Percentiles rank a stretch among this genome's conserved stretches.
These are phyloP conservation scores for Melastoma candidum DNA, from an alignment of 441 rosid species.

Conservation along the genomic window DNA sequence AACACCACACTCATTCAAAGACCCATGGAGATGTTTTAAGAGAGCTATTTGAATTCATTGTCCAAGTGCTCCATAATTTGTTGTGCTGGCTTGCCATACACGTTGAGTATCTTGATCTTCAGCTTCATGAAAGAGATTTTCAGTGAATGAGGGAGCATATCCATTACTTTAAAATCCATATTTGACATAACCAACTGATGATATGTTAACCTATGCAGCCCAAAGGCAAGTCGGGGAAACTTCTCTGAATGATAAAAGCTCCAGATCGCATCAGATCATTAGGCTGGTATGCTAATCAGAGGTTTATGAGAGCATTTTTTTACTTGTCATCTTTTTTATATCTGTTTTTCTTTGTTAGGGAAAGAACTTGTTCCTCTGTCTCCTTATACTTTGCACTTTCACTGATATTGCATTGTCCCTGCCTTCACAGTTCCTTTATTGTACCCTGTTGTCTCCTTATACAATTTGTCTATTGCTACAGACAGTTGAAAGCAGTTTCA, in stretches of 20 bases:
- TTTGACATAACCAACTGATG: not conserved
- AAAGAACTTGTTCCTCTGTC: not conserved
- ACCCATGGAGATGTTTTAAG: too few species aligned
- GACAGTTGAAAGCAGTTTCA: conserved; percentile 75
- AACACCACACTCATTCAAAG: not conserved
- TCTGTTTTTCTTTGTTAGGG: conserved; percentile 2
- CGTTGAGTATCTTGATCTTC: too few species aligned
- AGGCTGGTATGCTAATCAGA: conserved; percentile 49
- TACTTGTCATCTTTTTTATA: not conserved
- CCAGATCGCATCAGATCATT: conserved; percentile 93
- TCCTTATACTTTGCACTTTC: too few species aligned
- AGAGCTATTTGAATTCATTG: too few species aligned
- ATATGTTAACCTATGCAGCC: conserved; percentile 32
- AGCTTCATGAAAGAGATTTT: too few species aligned
- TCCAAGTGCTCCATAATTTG: too few species aligned
- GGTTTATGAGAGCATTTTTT: conserved; percentile 1
- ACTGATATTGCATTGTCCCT: too few species aligned
- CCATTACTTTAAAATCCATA: too few species aligned
- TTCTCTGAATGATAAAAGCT: conserved; percentile 77
- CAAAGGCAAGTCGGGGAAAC: conserved; percentile 96
- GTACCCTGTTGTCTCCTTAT: not conserved
- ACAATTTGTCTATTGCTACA: conserved; percentile 18
- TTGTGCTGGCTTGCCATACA: too few species aligned
- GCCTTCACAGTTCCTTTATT: too few species aligned
- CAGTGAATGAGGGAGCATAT: too few species aligned